Base-by-base conservation (phyloP, 345 rosid species). In the Cardamine chenopodiifolia region DNA sequence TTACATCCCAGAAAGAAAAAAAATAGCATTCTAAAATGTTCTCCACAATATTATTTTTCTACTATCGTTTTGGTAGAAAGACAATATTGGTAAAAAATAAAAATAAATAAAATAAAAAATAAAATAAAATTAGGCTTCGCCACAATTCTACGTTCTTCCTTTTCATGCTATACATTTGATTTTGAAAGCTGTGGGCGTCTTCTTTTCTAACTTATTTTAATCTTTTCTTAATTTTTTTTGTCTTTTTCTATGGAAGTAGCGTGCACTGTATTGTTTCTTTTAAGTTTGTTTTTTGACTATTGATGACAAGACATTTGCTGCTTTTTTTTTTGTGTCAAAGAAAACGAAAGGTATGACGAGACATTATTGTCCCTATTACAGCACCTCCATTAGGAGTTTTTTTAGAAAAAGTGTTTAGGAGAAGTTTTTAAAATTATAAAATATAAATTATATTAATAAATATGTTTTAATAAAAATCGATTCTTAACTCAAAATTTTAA, bases 181-280 rank as follows among this genome's bases (percentile, higher is more conserved):
- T 17, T 73, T 37, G 65, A 74, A 66, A 73, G 22, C 78, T 34
- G 32, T 66, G 78, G 60, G 72, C 60, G 72, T 74, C 31, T 34
- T 74, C 52, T 67, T 55, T 63, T 26, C 26, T 19, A 14, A 4
- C 10, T 48, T 71, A 15, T 35, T 62, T 62, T 50, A 44, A 64
- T 62, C 6, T 34, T 18, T 26, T 3, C 1, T 8, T 17, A 4
- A 17, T 20, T 11, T 31, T 8, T 6, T 11, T 71, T 45, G 31
- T 56, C 57, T 34, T 47, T 73, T 23, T 56, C 28, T 11, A 55
- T 31, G 65, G 47, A 54, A 31, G 32, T 73, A 73, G 77, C 50
- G 66, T 65, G 78, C 71, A 65, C 58, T 73, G 77, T 73, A 32
- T 44, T 45, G 66, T 65, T 55, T 56, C 78, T 65, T 45, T 73